phyloP scores from a whole-genome alignment of 257 asterid species.

The Solanum chmielewskii region DNA sequence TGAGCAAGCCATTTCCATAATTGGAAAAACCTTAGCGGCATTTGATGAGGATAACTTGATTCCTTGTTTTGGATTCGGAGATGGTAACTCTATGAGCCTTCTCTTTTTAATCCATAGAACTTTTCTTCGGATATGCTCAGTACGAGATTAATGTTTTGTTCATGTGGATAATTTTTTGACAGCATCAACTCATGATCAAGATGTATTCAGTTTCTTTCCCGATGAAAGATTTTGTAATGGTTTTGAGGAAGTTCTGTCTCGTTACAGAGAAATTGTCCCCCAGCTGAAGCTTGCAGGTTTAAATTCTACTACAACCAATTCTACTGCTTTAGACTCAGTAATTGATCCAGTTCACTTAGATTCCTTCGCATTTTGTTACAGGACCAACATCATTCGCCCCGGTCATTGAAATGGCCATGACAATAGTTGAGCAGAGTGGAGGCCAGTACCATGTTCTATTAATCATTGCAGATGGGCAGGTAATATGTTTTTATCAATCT shows the following conservation, averaged over 20 bases:
- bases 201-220: slow-evolving; percentile 73
- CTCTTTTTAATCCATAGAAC: not conserved
- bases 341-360: not conserved
- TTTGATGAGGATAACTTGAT: slow-evolving; percentile 95
- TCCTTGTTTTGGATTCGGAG: slow-evolving; percentile 96
- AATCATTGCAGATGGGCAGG: slow-evolving; percentile 98
- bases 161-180: slow-evolving; percentile 10
- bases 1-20: slow-evolving; percentile 80
- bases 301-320: not conserved
- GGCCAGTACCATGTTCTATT: slow-evolving; percentile 89
- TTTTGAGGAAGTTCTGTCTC: slow-evolving; percentile 77
- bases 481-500: slow-evolving; percentile 3
- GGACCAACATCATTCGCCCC: slow-evolving; percentile 99
- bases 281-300: slow-evolving; percentile 74
- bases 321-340: not conserved
- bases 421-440: slow-evolving; percentile 83
- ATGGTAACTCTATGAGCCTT: slow-evolving; percentile 33
- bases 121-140: not conserved
- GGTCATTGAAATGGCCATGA: slow-evolving; percentile 69
- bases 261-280: slow-evolving; percentile 73
- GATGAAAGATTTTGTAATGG: slow-evolving; percentile 74
- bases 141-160: not conserved
- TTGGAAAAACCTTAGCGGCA: slow-evolving; percentile 82
- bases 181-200: slow-evolving; percentile 89
- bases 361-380: slow-evolving; percentile 21